Evolutionary conservation across 257 asterid genomes (phyloP).

Genomic region (Solanum corneliomulleri): DNA sequence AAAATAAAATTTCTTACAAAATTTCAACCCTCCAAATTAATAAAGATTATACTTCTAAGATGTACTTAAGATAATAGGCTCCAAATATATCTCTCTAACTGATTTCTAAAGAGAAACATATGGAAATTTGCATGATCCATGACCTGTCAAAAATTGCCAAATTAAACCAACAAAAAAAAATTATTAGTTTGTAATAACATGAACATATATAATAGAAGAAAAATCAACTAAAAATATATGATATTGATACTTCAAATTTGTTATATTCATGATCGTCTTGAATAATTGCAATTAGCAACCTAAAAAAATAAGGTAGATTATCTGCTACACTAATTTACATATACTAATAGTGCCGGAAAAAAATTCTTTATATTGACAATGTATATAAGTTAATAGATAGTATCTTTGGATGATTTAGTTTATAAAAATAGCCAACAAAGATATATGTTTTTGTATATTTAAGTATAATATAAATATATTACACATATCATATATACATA

Average conservation of each 20-base stretch:
- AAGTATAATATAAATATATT: neutral
- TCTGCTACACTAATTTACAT: neutral
- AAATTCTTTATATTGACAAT: neutral
- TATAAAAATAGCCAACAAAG: neutral
- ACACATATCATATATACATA: too few relatives aligned
- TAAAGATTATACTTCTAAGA: neutral
- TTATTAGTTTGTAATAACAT: neutral
- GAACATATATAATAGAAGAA: neutral
- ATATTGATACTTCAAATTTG: neutral
- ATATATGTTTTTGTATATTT: neutral
- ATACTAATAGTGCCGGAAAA: neutral
- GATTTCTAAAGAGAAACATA: neutral
- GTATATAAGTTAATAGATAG: neutral
- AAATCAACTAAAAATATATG: neutral
- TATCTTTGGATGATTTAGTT: neutral
- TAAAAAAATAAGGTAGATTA: neutral
- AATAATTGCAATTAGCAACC: neutral
- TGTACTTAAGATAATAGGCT: neutral
- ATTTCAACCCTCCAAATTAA: neutral
- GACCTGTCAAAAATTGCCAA: conserved; percentile 1
- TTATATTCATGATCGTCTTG: neutral
- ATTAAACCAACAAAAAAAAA: neutral
- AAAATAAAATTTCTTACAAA: neutral
- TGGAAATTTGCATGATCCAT: conserved; percentile 8
- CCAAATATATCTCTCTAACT: neutral